Percentiles rank a stretch among this genome's conserved stretches.
These are phyloP conservation scores for Ceriops zippeliana DNA, from an alignment of 345 rosid genomes.

Conservation along the genomic window DNA sequence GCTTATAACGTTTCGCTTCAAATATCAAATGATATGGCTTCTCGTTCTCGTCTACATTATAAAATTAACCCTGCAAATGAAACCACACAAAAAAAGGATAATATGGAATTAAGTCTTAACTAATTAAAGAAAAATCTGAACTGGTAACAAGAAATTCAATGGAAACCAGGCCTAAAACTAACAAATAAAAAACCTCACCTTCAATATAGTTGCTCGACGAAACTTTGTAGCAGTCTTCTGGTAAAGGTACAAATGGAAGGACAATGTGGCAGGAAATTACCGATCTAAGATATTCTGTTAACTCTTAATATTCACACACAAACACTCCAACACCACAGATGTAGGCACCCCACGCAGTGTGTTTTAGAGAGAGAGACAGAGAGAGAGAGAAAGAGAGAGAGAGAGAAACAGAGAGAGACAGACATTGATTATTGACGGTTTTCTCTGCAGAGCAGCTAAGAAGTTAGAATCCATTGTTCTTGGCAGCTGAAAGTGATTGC, in stretches of 20 bases:
- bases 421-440: too few species aligned
- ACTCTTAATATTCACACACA: neutral
- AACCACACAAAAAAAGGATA: neutral
- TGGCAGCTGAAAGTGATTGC: too few species aligned
- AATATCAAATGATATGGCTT: neutral
- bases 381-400: too few species aligned
- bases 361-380: neutral
- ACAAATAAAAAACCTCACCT: neutral
- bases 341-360: neutral
- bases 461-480: too few species aligned
- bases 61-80: neutral
- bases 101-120: neutral
- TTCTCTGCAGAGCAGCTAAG: too few species aligned
- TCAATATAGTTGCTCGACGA: neutral
- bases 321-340: neutral
- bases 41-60: neutral
- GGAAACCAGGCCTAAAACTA: neutral
- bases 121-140: neutral
- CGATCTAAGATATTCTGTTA: neutral
- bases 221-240: neutral
- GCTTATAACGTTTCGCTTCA: neutral
- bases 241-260: neutral
- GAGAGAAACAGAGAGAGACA: too few species aligned
- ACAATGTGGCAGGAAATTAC: neutral
- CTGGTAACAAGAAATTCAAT: neutral